These are phyloP conservation scores for Pholiota conissans DNA, from an alignment of 768 basidiomycete genomes.

Conservation along the genomic window DNA sequence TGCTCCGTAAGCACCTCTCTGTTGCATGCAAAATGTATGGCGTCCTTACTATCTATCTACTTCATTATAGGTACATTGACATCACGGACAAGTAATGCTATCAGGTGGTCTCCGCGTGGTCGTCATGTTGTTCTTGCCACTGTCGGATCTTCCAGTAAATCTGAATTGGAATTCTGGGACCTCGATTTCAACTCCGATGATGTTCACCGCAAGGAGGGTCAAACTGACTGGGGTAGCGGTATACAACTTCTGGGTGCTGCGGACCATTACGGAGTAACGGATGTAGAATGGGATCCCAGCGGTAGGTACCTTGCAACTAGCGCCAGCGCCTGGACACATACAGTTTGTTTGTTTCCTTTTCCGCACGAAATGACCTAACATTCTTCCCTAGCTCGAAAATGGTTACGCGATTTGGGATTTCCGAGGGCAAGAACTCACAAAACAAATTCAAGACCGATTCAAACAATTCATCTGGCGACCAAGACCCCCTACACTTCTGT, in stretches of 20 bases:
- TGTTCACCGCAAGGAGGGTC: conserved; percentile 44
- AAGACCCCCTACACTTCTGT: conserved; percentile 84
- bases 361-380: background rate
- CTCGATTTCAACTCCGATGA: conserved; percentile 84
- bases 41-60: no score
- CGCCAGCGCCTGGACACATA: conserved; percentile 90
- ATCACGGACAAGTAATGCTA: conserved; percentile 85
- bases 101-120: conserved; percentile 96
- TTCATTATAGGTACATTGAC: conserved; percentile 81
- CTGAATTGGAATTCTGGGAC: conserved; percentile 99
- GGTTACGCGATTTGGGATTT: conserved; percentile 98
- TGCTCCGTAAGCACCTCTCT: conserved; percentile 61
- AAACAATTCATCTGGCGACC: conserved; percentile 99
- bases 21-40: no score
- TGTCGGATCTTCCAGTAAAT: conserved; percentile 92
- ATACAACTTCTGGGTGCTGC: conserved; percentile 84
- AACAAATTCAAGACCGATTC: conserved; percentile 89
- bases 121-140: conserved; percentile 96
- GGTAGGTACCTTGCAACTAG: conserved; percentile 92
- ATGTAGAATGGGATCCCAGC: conserved; percentile 97
- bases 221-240: conserved; percentile 77
- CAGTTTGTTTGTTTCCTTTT: conserved; percentile 46
- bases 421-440: conserved; percentile 92
- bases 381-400: conserved; percentile 75
- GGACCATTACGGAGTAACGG: conserved; percentile 97